Evolutionary conservation across 73 alveolate species (phyloP), one percentile per base, ranked within the genome.

Genomic region (Paramecium biaurelia): DNA sequence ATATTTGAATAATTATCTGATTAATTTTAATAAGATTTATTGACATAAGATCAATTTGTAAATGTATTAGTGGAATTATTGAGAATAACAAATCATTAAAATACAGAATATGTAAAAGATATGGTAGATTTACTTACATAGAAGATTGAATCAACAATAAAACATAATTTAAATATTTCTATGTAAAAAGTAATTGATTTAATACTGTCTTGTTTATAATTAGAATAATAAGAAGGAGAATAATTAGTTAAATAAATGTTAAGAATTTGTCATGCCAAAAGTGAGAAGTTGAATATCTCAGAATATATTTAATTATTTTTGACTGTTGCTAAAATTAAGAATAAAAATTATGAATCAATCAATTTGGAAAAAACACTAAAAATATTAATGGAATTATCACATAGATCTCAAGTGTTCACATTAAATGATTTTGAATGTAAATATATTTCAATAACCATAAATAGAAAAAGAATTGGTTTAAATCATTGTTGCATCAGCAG

Each of bases 371-470:
- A 79, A 79, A 79, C 90, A 8, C n/a, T 79, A 1, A 47, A 24
- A 42, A 79, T 79, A n/a, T 3, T 79, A 11, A 79, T 79, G 6
- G 90, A 79, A 47, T 38, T 79, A 21, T 0, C 45, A 24, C 4
- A 42, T 12, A 79, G 28, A 79, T 79, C 90, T 14, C 47, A 79
- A 45, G 47, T 79, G 0, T 79, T 79, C 32, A 21, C 26, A 12
- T 23, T 79, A 11, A 24, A 23, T 20, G 90, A 79, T 79, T 79
- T 79, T 24, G 90, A 79, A 42, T 79, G 90, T 79, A 79, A 35
- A 28, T 37, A 79, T 38, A n/a, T 15, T 20, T 53, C 11, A 43
- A 9, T 21, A 43, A 14, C 0, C 15, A 7, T 79, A 14, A 74
- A 74, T 79, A 79, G 90, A 42, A 79, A 42, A 41, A 18, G 90